phyloP scores from a whole-genome alignment of 164 flowering plant genomes.

The Kingdonia uniflora region DNA sequence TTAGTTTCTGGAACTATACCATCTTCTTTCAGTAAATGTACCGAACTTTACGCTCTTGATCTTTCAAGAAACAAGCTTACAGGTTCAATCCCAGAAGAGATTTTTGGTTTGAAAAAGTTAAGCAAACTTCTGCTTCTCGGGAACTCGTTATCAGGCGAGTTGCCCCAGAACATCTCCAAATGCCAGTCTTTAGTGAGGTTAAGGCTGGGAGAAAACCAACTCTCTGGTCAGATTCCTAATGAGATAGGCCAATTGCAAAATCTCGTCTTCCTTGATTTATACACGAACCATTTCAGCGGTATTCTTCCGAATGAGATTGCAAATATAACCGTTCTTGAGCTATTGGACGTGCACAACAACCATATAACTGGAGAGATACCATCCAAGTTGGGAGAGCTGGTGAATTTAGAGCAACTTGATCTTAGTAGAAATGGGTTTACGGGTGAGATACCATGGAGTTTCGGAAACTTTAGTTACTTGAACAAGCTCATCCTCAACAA shows the following conservation, averaged over 20 bases:
- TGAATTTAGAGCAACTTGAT: constrained; percentile 89
- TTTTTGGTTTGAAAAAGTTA: constrained; percentile 72
- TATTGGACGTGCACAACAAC: constrained; percentile 82
- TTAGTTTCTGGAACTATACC: constrained; percentile 78
- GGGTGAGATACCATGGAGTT: constrained; percentile 67
- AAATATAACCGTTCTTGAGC: constrained; percentile 72
- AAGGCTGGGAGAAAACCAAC: constrained; percentile 88
- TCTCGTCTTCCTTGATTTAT: constrained; percentile 85
- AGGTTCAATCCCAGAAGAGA: constrained; percentile 77
- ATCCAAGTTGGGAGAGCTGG: constrained; percentile 50
- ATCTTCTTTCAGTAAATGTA: constrained; percentile 67
- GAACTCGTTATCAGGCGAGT: constrained; percentile 59
- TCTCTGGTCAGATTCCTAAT: constrained; percentile 76
- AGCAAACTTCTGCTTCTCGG: constrained; percentile 86
- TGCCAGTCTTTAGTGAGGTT: constrained; percentile 79
- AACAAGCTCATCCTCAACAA: constrained; percentile 84
- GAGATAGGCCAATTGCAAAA: constrained; percentile 85
- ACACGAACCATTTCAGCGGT: constrained; percentile 79
- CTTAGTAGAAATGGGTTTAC: constrained; percentile 76
- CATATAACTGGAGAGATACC: constrained; percentile 78
- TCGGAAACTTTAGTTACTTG: constrained; percentile 83
- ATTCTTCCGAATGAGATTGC: constrained; percentile 63
- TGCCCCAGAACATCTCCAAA: constrained; percentile 52
- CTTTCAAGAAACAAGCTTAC: constrained; percentile 82
- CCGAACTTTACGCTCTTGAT: constrained; percentile 73